Evolutionary conservation across 2,329 filamentous ascomycete species (phyloP).

Genomic region (Plectosphaerella plurivora): DNA sequence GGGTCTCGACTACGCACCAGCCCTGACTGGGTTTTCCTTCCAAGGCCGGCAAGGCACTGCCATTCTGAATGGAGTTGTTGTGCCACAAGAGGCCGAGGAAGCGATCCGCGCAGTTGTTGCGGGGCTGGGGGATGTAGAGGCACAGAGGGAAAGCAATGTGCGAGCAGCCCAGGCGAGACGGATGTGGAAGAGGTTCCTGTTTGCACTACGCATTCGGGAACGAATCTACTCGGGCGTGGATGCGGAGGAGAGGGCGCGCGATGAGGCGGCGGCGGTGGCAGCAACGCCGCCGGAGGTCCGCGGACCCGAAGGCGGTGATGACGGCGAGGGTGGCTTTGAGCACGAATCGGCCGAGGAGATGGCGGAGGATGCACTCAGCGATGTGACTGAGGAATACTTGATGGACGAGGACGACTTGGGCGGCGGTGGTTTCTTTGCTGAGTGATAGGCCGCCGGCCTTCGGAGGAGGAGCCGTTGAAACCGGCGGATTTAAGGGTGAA

Average conservation of each 20-base stretch:
- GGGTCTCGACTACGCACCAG: slow-evolving; percentile 81
- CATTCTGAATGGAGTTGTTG: slow-evolving; percentile 71
- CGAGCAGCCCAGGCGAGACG: slow-evolving; percentile 69
- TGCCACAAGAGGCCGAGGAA: slow-evolving; percentile 67
- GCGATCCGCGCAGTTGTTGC: slow-evolving; percentile 66
- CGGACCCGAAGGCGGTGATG: not conserved
- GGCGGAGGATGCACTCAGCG: slow-evolving; percentile 29
- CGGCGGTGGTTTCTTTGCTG: slow-evolving; percentile 40
- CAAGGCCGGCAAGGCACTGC: slow-evolving; percentile 82
- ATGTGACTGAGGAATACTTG: slow-evolving; percentile 38
- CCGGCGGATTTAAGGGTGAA: too few species aligned
- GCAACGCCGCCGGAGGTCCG: not conserved
- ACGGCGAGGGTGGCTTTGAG: slow-evolving; percentile 8
- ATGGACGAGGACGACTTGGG: slow-evolving; percentile 38
- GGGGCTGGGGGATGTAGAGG: slow-evolving; percentile 62
- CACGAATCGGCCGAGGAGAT: slow-evolving; percentile 18
- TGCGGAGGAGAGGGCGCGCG: slow-evolving; percentile 37
- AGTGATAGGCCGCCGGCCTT: slow-evolving; percentile 14
- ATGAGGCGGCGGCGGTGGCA: slow-evolving; percentile 13
- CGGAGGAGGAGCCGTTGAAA: too few species aligned
- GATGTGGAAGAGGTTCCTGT: slow-evolving; percentile 65
- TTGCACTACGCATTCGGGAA: slow-evolving; percentile 71
- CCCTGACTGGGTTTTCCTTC: slow-evolving; percentile 87
- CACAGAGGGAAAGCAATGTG: slow-evolving; percentile 62
- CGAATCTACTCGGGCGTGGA: slow-evolving; percentile 61